Conservation (phyloP, 1,284 basidiomycete genomes). For the Uromyces viciae-fabae region DNA sequence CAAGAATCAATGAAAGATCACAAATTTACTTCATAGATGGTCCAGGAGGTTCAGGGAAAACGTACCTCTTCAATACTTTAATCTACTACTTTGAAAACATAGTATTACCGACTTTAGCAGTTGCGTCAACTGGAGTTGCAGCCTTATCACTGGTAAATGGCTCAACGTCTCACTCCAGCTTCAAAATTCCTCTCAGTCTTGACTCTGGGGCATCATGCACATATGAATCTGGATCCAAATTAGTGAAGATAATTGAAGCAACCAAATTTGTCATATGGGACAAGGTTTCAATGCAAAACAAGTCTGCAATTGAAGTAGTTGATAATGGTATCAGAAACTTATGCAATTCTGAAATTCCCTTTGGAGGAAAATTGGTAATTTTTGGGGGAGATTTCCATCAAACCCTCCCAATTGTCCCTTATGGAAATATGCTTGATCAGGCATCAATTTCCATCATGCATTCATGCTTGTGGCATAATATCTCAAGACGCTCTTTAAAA, state of each 20-base stretch:
- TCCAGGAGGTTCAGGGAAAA: not conserved
- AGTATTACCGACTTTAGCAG: not conserved
- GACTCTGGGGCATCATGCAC: not conserved
- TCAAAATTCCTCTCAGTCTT: not conserved
- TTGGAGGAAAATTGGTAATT: not conserved
- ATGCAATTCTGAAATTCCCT: not conserved
- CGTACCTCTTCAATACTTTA: not conserved
- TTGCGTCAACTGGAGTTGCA: not conserved
- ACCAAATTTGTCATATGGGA: not conserved
- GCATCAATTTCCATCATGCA: not conserved
- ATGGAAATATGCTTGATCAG: not conserved
- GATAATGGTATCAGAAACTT: not conserved
- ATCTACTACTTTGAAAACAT: not conserved
- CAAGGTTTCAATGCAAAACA: not conserved
- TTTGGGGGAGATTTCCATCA: conserved; percentile 2
- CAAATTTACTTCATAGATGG: not conserved
- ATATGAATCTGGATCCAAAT: too few relatives aligned
- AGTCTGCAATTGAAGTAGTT: not conserved
- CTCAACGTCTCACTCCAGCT: not conserved
- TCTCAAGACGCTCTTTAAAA: not conserved
- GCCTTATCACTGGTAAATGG: not conserved
- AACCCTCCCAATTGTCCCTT: not conserved
- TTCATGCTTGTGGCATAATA: not conserved
- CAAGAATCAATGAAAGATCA: not conserved
- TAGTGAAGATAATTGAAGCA: not conserved